Base-by-base conservation (phyloP, 148 eudicot species). In the Drosera capensis region DNA sequence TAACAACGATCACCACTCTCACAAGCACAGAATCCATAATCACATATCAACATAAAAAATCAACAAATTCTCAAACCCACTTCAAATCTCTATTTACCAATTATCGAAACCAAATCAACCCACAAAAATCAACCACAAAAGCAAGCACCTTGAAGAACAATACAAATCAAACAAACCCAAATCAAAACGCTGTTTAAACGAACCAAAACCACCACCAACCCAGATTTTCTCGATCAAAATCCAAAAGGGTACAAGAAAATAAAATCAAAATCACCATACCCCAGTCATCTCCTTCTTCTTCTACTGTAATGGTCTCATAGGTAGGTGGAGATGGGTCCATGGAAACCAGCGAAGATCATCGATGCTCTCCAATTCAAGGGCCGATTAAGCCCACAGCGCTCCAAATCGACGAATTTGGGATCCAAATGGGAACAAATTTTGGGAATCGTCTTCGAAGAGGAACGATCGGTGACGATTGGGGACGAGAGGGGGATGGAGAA, bases 211-310 rank as follows among this genome's bases (percentile, higher is more conserved):
- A n/a, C n/a, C n/a, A n/a, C n/a, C n/a, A n/a, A n/a, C n/a, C n/a
- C n/a, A n/a, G n/a, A n/a, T n/a, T n/a, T 34, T 34, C 14, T 34
- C 38, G 8, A 34, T 34, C 1, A 5, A 29, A 5, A 29, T 29
- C 7, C 12, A 40, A 15, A 40, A 34, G 15, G 21, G 5, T 14
- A 4, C 7, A 23, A 21, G 21, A 35, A 13, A 35, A 31, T 34
- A 38, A 50, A 26, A 18, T 3, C 20, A 15, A 25, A 38, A 40
- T 45, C 11, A 7, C 23, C 42, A 45, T 66, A 79, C 87, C 87
- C 87, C 87, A 79, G 52, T 79, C 87, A 45, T 75, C 82, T 67
- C 67, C 68, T n/a, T n/a, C n/a, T n/a, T n/a, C n/a, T 46, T 72
- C 74, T 28, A 56, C 37, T 25, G 73, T 58, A 66, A 62, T 66